Evolutionary conservation across 495 filamentous ascomycete genomes (phyloP).

Genomic region (Talaromyces nanjingensis): DNA sequence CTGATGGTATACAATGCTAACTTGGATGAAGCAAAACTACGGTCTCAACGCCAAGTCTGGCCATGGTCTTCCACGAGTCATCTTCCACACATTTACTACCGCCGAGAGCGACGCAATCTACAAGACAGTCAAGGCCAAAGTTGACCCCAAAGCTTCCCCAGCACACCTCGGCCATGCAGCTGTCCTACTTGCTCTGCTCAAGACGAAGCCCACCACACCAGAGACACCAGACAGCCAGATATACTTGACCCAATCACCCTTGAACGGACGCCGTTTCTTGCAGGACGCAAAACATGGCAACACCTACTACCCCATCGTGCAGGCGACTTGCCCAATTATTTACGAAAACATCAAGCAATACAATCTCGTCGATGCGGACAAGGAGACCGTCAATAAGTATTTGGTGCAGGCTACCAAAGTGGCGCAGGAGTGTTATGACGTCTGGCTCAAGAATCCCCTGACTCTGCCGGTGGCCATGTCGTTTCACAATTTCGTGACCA

Average conservation of each 20-base stretch:
- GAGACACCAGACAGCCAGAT: background rate
- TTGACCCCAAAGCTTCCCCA: background rate
- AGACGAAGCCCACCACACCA: background rate
- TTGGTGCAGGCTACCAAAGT: background rate
- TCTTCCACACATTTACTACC: constrained; percentile 2
- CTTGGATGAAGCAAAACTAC: background rate
- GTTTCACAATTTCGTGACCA: background rate
- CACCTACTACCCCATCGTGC: background rate
- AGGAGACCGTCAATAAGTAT: background rate
- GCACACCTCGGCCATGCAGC: constrained; percentile 4
- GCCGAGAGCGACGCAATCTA: constrained; percentile 1
- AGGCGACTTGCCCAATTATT: background rate
- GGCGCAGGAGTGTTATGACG: background rate
- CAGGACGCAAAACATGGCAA: background rate
- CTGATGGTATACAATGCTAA: background rate
- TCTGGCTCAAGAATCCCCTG: background rate
- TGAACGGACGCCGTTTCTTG: constrained; percentile 5
- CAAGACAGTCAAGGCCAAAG: background rate
- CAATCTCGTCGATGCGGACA: background rate
- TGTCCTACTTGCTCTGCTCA: background rate
- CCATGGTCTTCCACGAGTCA: background rate
- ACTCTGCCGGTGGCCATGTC: background rate
- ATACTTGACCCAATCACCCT: background rate
- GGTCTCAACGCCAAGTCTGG: background rate
- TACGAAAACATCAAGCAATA: constrained; percentile 1